phyloP scores from a whole-genome alignment of 1,139 yeast genomes.

The Kurtzmaniella quercitrusa region DNA sequence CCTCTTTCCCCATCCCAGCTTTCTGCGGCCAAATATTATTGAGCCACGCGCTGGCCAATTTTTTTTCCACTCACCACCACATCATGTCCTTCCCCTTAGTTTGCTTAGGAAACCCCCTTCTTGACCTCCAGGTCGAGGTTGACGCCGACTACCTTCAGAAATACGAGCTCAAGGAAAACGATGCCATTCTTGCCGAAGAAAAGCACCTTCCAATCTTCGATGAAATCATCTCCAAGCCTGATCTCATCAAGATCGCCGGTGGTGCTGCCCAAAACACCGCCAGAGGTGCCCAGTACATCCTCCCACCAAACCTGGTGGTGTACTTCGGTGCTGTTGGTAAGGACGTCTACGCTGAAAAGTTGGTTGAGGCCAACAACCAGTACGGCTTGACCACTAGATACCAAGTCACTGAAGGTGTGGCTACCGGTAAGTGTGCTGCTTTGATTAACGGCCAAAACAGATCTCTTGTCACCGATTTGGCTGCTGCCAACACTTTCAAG shows the following conservation, averaged over 20 bases:
- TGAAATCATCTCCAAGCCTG: constrained; percentile 62
- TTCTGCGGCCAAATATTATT: too few relatives aligned
- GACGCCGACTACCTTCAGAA: constrained; percentile 65
- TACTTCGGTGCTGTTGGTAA: constrained; percentile 97
- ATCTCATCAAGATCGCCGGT: constrained; percentile 82
- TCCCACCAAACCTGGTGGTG: constrained; percentile 78
- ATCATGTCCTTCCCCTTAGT: constrained; percentile 41
- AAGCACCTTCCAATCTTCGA: constrained; percentile 82
- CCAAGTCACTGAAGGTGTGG: constrained; percentile 68
- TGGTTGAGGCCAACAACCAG: constrained; percentile 73
- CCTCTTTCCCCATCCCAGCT: too few relatives aligned
- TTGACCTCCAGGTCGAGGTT: constrained; percentile 85
- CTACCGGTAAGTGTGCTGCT: constrained; percentile 99
- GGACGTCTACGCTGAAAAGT: constrained; percentile 80
- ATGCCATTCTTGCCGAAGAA: constrained; percentile 89
- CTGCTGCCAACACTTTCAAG: constrained; percentile 97
- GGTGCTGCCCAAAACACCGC: constrained; percentile 99
- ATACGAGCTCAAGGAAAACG: constrained; percentile 84
- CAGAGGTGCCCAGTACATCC: constrained; percentile 92
- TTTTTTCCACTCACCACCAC: constrained; percentile 1
- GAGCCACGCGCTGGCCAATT: constrained; percentile 1
- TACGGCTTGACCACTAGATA: constrained; percentile 89
- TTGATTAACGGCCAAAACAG: constrained; percentile 83
- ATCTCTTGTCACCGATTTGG: constrained; percentile 92
- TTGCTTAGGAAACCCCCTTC: constrained; percentile 60